Evolutionary conservation across 2,329 filamentous ascomycete species (phyloP), one percentile per base, ranked within the genome.

Genomic region (Talaromyces sp.): DNA sequence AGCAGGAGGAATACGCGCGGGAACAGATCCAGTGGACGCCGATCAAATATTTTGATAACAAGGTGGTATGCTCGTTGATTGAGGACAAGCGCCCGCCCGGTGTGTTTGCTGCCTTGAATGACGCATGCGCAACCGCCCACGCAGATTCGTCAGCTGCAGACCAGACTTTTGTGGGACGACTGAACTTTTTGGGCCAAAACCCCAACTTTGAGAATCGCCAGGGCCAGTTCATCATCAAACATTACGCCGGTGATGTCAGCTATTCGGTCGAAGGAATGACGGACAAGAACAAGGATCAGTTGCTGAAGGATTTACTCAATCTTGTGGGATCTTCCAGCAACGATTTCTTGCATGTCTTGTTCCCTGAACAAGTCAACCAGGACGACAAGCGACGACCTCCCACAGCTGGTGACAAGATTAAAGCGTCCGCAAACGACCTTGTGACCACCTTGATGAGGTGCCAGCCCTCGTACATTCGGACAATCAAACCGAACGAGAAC

Each of bases 21-120:
- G 95, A 99, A 76, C 88, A 98, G 80, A 99, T 99, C 72, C 88
- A 96, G 72, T 99, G 95, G 95, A 97, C 93, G 0, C 95, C 95
- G 2, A 99, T 99, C 82, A 96, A 95, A 70, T 99, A 98, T 78
- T 99, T 98, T 69, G 95, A 99, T 78, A 99, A 99, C 83, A 98
- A 98, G 81, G 89, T 99, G 54, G 95, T 99, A 60, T 99, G 95
- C 74, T 95, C 97, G 63, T 77, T 99, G 70, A 99, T 99, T 67
- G 95, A 99, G 76, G 90, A 96, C 71, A 86, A 89, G 72, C 83
- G 93, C 58, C 95, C 95, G 6, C 89, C 91, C 1, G 95, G 95
- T 70, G 87, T 99, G 52, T 97, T 99, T 72, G 95, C 95, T 7
- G 93, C 93, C 4, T 81, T 99, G 78, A 99, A 99, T 74, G 95